A percentile compares a stretch with the other conserved stretches of the same genome.
These are phyloP conservation scores for Aspergillus hancockii DNA, from an alignment of 495 filamentous ascomycete genomes.

Conservation along the genomic window DNA sequence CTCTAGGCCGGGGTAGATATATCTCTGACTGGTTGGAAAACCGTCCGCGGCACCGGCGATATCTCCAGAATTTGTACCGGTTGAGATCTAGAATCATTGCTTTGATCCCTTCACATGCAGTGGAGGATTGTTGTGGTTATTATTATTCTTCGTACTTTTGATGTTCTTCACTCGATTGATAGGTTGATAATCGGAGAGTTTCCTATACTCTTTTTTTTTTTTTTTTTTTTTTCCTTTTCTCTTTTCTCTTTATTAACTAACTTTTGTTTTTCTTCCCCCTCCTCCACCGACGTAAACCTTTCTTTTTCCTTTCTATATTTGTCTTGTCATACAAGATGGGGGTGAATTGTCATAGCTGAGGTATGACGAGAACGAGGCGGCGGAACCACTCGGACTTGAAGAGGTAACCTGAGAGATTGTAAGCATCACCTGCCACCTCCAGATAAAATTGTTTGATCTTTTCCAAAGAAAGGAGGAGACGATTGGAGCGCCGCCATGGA, in stretches of 20 bases:
- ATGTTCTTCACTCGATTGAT: neutral
- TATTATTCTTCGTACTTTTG: neutral
- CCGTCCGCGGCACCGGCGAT: slow-evolving; percentile 8
- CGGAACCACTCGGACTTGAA: neutral
- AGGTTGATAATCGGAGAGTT: neutral
- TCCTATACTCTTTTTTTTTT: neutral
- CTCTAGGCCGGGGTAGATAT: neutral
- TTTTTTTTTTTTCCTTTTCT: neutral
- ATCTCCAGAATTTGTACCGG: slow-evolving; percentile 13
- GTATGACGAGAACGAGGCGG: slow-evolving; percentile 6
- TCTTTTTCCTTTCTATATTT: neutral
- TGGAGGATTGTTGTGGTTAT: neutral
- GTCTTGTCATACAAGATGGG: neutral
- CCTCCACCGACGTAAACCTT: neutral
- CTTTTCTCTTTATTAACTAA: neutral
- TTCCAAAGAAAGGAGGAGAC: neutral
- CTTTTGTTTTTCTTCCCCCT: neutral
- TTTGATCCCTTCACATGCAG: slow-evolving; percentile 26
- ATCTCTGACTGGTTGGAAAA: slow-evolving; percentile 1
- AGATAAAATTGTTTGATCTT: neutral
- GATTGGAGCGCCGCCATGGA: neutral
- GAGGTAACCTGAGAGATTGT: neutral
- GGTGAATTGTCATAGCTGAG: neutral
- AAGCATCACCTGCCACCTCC: slow-evolving; percentile 3
- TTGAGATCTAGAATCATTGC: slow-evolving; percentile 25